Evolutionary conservation across 106 monocot genomes (phyloP), one percentile per base, ranked within the genome.

Genomic region (Dioscorea alata): DNA sequence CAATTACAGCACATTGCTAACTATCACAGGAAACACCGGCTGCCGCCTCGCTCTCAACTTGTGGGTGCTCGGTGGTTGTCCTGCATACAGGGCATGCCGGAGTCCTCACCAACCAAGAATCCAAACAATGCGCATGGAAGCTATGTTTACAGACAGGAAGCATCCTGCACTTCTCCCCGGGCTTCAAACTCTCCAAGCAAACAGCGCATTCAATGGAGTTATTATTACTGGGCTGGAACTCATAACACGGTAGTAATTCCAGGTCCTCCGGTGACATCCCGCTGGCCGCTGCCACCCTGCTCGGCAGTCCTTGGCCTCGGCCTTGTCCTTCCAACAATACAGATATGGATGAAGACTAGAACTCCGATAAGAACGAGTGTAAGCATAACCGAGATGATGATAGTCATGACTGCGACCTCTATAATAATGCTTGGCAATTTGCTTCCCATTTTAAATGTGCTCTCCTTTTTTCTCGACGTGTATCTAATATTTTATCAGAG

Each of bases 81-180:
- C 84, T 66, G 53, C 89, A 89, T 9, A 85, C 62, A 12, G 89
- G 89, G 57, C 89, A 89, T 20, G 79, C 17, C 6, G 77, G 50
- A 8, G 48, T 51, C 66, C 64, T 77, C 69, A 66, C 15, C 61
- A 89, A 64, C 89, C 89, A 89, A 22, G 34, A 73, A 67, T 89
- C 89, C 54, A 85, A 77, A 32, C 89, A 89, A 17, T 50, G 33
- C 0, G 74, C 76, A 42, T 89, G 85, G 62, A 83, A 89, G 33
- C 77, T 77, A 49, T 89, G 89, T 68, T 69, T 52, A 34, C 89
- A 89, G n/a, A 57, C 13, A 2, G 89, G 89, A 64, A 89, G 35
- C 23, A 80, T 12, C 28, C 82, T 53, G 70, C 89, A 89, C 34
- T 35, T 65, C 20, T 89, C 82, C 0, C 89, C 85, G 28, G 33